Base-by-base conservation (phyloP, 495 filamentous ascomycete species). In the Penicillium salamii region DNA sequence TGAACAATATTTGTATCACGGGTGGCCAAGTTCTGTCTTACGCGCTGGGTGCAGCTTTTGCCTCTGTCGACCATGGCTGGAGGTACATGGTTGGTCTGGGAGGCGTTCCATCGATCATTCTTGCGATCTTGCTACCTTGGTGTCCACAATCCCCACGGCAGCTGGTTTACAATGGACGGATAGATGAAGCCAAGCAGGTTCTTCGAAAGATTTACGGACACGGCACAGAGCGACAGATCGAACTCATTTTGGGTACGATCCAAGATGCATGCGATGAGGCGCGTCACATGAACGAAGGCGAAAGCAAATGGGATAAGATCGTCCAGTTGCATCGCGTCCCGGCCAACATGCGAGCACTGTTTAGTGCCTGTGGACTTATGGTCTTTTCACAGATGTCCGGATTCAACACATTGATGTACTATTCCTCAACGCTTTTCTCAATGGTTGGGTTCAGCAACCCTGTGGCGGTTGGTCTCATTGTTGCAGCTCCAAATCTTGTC, bases 1-100 rank as follows among this genome's bases (percentile, higher is more conserved):
- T 83, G 23, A 76, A 83, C 61, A 80, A 81, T 41, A 76, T 83
- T 69, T 70, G 65, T 37, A 76, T 82, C 46, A 81, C 77, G 7
- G 72, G 71, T 18, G 78, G 78, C 3, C 78, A 80, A 49, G 59
- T 82, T 5, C 61, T 82, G 26, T 64, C 69, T 2, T 81, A 80
- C 45, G 76, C 67, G 2, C 65, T 82, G 29, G 78, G 78, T 2
- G 78, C 78, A 1, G 78, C 61, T 2, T 78, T 82, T 59, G 71
- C 75, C 3, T 57, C 72, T 34, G 75, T 77, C 13, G 19, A 48
- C 12, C 54, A 72, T 35, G 77, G 78, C 33, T 82, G 76, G 78
- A 66, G 78, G 45, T 75, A 72, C 29, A 78, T 78, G 71, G 76
- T 78, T 28, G 77, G 70, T n/a, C 61, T 76, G 19, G 78, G 77